Conservation (phyloP, 768 basidiomycete genomes). For the Kwoniella bestiolae region DNA sequence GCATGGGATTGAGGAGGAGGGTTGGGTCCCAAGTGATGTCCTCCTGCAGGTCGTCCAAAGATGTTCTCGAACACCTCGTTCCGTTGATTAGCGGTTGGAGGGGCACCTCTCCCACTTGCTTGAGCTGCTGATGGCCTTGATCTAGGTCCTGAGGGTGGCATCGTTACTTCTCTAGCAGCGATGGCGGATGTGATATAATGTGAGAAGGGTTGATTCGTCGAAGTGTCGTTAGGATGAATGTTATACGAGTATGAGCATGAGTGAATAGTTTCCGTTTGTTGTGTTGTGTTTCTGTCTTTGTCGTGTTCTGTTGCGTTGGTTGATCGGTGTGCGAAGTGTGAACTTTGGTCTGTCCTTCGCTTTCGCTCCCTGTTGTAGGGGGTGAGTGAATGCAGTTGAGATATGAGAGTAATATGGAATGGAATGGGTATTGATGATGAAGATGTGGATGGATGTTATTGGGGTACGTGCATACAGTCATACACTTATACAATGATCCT, state of each 20-base stretch:
- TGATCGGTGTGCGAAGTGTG: neutral
- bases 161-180: neutral
- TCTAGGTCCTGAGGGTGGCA: constrained; percentile 47
- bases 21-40: constrained; percentile 44
- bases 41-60: constrained; percentile 54
- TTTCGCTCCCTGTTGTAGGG: too few species aligned
- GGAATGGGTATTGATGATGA: neutral
- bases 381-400: too few species aligned
- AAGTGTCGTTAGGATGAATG: neutral
- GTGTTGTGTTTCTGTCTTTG: neutral
- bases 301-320: neutral
- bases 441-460: neutral
- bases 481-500: neutral
- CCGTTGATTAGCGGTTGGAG: constrained; percentile 33
- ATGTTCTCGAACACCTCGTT: constrained; percentile 57
- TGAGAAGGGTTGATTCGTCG: constrained; percentile 1
- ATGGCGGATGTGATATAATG: neutral
- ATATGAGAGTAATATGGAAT: neutral
- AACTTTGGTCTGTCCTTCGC: too few species aligned
- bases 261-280: too few species aligned
- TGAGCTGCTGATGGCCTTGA: constrained; percentile 28
- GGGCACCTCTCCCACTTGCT: constrained; percentile 6
- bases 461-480: neutral
- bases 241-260: neutral
- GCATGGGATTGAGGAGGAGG: constrained; percentile 11